Conservation (phyloP, 1,284 basidiomycete genomes). For the Trametes pubescens region DNA sequence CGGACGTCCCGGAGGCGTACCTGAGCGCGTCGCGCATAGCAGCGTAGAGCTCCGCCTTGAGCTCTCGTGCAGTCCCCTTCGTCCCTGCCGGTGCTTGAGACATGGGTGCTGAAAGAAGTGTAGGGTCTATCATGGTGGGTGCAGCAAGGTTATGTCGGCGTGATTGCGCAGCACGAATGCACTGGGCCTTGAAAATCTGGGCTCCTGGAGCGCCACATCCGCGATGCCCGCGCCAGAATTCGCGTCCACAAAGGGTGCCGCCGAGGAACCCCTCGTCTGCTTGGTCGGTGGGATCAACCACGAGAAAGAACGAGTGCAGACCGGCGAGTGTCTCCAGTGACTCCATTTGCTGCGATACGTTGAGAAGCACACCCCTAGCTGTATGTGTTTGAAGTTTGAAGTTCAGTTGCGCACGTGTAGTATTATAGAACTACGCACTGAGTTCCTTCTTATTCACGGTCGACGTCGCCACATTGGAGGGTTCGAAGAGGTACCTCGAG, state of each 20-base stretch:
- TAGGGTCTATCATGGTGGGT: neutral
- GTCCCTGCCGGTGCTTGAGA: constrained; percentile 28
- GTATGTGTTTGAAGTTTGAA: neutral
- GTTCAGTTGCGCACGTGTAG: neutral
- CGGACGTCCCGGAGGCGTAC: constrained; percentile 41
- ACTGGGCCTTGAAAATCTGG: constrained; percentile 59
- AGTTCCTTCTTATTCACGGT: constrained; percentile 31
- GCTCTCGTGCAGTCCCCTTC: constrained; percentile 46
- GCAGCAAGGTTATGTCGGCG: neutral
- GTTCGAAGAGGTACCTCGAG: constrained; percentile 57
- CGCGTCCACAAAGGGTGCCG: constrained; percentile 62
- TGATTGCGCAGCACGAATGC: constrained; percentile 33
- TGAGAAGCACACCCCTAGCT: constrained; percentile 56
- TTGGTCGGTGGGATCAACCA: constrained; percentile 58
- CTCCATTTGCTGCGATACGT: constrained; percentile 60
- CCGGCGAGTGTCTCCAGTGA: constrained; percentile 56
- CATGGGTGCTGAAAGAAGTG: constrained; percentile 1
- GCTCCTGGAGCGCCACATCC: constrained; percentile 65
- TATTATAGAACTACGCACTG: constrained; percentile 22
- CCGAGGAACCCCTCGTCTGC: constrained; percentile 65
- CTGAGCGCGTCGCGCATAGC: constrained; percentile 59
- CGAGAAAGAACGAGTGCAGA: constrained; percentile 66
- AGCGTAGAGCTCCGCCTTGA: constrained; percentile 63
- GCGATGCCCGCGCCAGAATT: constrained; percentile 69
- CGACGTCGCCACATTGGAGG: constrained; percentile 16